These are phyloP conservation scores for Amanita fuliginea DNA, from an alignment of 768 basidiomycete species.

Conservation along the genomic window DNA sequence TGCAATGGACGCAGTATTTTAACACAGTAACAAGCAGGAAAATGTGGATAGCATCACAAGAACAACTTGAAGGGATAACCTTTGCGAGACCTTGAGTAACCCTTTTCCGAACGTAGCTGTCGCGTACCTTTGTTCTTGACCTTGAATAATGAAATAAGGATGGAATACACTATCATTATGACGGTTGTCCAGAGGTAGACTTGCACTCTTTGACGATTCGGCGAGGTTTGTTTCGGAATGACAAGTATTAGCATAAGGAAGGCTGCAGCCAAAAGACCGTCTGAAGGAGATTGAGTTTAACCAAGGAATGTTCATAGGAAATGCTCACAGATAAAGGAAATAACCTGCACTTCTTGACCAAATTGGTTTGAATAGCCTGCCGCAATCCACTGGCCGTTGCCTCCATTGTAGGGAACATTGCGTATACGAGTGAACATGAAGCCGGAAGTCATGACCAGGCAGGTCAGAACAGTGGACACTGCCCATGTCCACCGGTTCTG, in stretches of 20 bases:
- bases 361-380: constrained; percentile 82
- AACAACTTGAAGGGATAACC: constrained; percentile 78
- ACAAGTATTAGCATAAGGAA: constrained; percentile 76
- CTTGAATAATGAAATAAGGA: constrained; percentile 78
- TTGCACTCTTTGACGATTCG: constrained; percentile 69
- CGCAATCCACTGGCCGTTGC: constrained; percentile 72
- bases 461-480: constrained; percentile 37
- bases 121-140: constrained; percentile 78
- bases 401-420: constrained; percentile 54
- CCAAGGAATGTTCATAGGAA: not conserved
- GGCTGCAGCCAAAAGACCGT: constrained; percentile 70
- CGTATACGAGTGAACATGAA: constrained; percentile 97
- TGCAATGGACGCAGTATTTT: not conserved
- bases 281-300: constrained; percentile 30
- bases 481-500: constrained; percentile 76
- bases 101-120: not conserved
- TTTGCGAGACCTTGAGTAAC: constrained; percentile 14
- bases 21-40: not conserved
- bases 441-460: constrained; percentile 83
- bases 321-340: constrained; percentile 74
- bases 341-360: constrained; percentile 87
- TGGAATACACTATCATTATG: constrained; percentile 75
- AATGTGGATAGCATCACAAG: constrained; percentile 27
- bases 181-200: constrained; percentile 85
- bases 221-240: constrained; percentile 66